These are phyloP conservation scores for Geopyxis carbonaria DNA, from an alignment of 495 filamentous ascomycete species.

Conservation along the genomic window DNA sequence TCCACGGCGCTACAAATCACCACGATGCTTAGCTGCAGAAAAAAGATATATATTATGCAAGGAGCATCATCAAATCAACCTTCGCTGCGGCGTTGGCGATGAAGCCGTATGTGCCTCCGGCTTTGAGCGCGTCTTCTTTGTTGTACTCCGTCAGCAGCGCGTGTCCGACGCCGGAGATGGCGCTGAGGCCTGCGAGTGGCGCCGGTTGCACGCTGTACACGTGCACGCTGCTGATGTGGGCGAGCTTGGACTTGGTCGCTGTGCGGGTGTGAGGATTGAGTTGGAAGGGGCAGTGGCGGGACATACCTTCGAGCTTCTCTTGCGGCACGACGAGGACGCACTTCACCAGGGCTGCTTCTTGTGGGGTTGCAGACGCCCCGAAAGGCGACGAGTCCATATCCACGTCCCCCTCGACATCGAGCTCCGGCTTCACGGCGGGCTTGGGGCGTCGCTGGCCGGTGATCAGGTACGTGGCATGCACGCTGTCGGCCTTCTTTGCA, in stretches of 20 bases:
- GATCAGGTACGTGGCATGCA: slow-evolving; percentile 80
- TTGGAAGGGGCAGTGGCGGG: background rate
- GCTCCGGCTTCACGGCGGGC: slow-evolving; percentile 22
- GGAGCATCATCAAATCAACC: slow-evolving; percentile 18
- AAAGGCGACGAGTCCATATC: slow-evolving; percentile 53
- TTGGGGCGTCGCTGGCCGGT: slow-evolving; percentile 38
- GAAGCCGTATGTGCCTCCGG: slow-evolving; percentile 45
- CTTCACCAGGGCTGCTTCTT: slow-evolving; percentile 32
- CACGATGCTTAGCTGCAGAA: background rate
- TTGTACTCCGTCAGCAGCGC: slow-evolving; percentile 38
- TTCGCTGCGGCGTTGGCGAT: slow-evolving; percentile 50
- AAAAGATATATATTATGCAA: slow-evolving; percentile 2
- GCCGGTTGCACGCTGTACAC: slow-evolving; percentile 70
- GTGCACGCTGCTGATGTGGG: slow-evolving; percentile 57
- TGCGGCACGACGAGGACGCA: slow-evolving; percentile 61
- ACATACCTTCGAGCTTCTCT: slow-evolving; percentile 63
- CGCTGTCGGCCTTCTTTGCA: slow-evolving; percentile 44
- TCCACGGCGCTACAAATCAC: slow-evolving; percentile 2
- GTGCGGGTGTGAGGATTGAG: background rate
- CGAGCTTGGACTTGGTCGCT: slow-evolving; percentile 54
- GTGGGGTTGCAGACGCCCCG: slow-evolving; percentile 37
- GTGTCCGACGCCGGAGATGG: background rate
- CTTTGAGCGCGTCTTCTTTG: slow-evolving; percentile 46
- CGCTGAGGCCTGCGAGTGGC: slow-evolving; percentile 34
- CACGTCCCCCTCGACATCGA: background rate